phyloP scores from a whole-genome alignment of 805 yeast genomes.

The Saccharomycopsis capsularis region DNA sequence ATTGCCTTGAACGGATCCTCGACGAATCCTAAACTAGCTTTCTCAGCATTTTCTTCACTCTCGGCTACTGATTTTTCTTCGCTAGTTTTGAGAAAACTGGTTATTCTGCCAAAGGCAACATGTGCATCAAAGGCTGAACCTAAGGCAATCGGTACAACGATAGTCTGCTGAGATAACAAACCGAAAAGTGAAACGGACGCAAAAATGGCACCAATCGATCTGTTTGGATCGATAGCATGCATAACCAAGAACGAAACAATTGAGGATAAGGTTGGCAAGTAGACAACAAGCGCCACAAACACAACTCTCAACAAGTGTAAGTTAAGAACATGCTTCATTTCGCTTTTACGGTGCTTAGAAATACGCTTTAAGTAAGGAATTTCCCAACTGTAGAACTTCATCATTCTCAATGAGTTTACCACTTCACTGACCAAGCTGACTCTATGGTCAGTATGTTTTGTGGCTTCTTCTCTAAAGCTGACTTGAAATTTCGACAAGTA shows the following conservation, averaged over 20 bases:
- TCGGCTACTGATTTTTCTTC: constrained; percentile 30
- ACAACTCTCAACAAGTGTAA: constrained; percentile 57
- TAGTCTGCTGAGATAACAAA: constrained; percentile 52
- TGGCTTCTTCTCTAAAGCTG: constrained; percentile 45
- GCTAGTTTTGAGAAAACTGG: constrained; percentile 43
- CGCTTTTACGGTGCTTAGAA: constrained; percentile 45
- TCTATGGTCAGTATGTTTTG: constrained; percentile 55
- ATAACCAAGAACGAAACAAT: constrained; percentile 44
- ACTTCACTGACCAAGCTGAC: constrained; percentile 57
- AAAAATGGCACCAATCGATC: constrained; percentile 56
- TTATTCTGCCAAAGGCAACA: constrained; percentile 53
- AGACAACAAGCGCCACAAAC: constrained; percentile 42
- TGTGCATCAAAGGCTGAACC: constrained; percentile 63
- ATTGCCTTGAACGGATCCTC: constrained; percentile 35
- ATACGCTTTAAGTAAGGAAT: constrained; percentile 55
- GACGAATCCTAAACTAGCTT: constrained; percentile 14
- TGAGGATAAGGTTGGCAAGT: constrained; percentile 49
- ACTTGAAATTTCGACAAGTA: constrained; percentile 37
- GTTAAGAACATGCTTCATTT: constrained; percentile 47
- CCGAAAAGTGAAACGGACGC: constrained; percentile 65
- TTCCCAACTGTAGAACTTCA: constrained; percentile 87
- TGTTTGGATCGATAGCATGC: constrained; percentile 32
- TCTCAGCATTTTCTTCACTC: constrained; percentile 26
- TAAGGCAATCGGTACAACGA: constrained; percentile 65
- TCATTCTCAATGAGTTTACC: constrained; percentile 54